Evolutionary conservation across 495 filamentous ascomycete species (phyloP).

Genomic region (Aspergillus egyptiacus): DNA sequence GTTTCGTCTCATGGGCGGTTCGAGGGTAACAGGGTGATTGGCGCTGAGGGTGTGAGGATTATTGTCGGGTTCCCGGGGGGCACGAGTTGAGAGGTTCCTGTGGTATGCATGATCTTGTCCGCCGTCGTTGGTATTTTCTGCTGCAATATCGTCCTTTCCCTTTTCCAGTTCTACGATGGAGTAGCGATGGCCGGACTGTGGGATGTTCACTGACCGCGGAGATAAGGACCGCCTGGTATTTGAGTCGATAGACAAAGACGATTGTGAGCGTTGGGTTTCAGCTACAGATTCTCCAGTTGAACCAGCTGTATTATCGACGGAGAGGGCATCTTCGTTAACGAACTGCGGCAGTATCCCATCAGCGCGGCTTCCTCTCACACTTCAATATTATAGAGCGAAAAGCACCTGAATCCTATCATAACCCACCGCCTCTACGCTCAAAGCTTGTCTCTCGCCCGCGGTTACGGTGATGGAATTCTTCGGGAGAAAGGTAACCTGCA

Average conservation of each 20-base stretch:
- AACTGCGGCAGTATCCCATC: too few relatives aligned
- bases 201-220: too few relatives aligned
- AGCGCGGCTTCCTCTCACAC: too few relatives aligned
- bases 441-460: slow-evolving; percentile 9
- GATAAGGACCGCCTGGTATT: too few relatives aligned
- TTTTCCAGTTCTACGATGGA: background rate
- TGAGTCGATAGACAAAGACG: too few relatives aligned
- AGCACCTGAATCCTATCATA: slow-evolving; percentile 25
- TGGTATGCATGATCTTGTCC: background rate
- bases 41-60: background rate
- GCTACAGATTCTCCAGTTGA: too few relatives aligned
- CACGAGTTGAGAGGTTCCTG: background rate
- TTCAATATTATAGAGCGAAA: background rate
- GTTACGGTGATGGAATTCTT: slow-evolving; percentile 34
- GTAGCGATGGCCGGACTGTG: too few relatives aligned
- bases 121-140: background rate
- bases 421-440: background rate
- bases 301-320: background rate
- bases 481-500: slow-evolving; percentile 35
- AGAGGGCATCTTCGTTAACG: slow-evolving; percentile 11
- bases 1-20: slow-evolving; percentile 2
- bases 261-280: too few relatives aligned
- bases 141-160: background rate
- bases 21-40: background rate
- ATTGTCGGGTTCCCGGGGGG: slow-evolving; percentile 1